Evolutionary conservation across 2,329 filamentous ascomycete genomes (phyloP).

Genomic region (Penicillium brasilianum): DNA sequence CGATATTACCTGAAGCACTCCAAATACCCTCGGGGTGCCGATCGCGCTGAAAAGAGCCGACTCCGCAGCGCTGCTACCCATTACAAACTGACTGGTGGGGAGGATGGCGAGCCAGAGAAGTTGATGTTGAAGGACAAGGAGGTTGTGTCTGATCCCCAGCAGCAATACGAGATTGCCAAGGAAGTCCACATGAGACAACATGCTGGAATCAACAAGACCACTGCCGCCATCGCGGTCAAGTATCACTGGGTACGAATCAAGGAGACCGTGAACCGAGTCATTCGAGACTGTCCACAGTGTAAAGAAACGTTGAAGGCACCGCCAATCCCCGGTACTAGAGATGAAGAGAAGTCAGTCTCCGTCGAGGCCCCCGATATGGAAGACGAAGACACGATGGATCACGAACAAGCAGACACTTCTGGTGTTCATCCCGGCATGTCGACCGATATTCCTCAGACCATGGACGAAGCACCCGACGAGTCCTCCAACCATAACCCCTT

Average conservation of each 20-base stretch:
- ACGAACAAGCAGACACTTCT: constrained; percentile 16
- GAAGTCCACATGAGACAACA: constrained; percentile 76
- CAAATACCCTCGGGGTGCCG: constrained; percentile 90
- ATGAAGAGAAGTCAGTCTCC: constrained; percentile 31
- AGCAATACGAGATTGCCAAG: constrained; percentile 88
- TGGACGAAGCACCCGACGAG: constrained; percentile 33
- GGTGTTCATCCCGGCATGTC: background rate
- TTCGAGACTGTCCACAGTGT: constrained; percentile 88
- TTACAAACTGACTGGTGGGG: constrained; percentile 74
- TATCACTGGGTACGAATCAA: constrained; percentile 99
- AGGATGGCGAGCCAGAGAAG: constrained; percentile 64
- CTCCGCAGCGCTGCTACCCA: constrained; percentile 92
- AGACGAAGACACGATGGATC: constrained; percentile 26
- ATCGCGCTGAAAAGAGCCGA: constrained; percentile 93
- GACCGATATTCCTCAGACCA: constrained; percentile 24
- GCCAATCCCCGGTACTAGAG: constrained; percentile 36
- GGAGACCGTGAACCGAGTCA: constrained; percentile 92
- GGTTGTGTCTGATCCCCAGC: constrained; percentile 86
- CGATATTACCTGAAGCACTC: constrained; percentile 94
- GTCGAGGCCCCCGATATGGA: constrained; percentile 23
- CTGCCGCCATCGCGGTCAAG: constrained; percentile 86
- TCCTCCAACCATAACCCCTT: constrained; percentile 41
- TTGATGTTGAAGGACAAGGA: constrained; percentile 98
- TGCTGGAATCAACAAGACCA: constrained; percentile 97
- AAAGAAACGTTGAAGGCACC: constrained; percentile 74